These are phyloP conservation scores for Trifolium dubium DNA, from an alignment of 306 rosid species.

Conservation along the genomic window DNA sequence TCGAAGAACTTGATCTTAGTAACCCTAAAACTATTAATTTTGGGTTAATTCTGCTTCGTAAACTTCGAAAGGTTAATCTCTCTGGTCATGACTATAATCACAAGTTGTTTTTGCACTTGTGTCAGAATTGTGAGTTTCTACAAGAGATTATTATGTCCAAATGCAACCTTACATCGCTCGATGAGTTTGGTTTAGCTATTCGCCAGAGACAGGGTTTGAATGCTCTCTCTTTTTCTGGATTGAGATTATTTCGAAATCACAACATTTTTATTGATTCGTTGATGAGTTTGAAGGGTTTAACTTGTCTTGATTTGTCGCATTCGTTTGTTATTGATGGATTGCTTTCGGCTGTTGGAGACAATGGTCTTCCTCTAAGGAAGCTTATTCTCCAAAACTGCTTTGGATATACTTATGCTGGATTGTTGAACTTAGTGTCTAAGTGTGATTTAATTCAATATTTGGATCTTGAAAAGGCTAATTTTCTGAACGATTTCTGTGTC, in stretches of 20 bases:
- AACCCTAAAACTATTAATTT: background rate
- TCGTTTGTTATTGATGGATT: constrained; percentile 52
- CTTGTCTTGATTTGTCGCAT: constrained; percentile 46
- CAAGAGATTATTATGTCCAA: constrained; percentile 7
- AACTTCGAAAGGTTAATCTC: constrained; percentile 58
- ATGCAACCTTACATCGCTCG: constrained; percentile 44
- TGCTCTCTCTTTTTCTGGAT: constrained; percentile 36
- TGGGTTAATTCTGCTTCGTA: constrained; percentile 30
- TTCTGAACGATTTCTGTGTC: constrained; percentile 57
- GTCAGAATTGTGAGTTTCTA: constrained; percentile 42
- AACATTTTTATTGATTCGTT: constrained; percentile 34
- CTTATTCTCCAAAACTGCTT: constrained; percentile 47
- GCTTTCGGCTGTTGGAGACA: constrained; percentile 56
- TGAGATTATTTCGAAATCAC: background rate
- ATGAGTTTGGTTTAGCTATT: constrained; percentile 51
- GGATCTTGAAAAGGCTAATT: constrained; percentile 50
- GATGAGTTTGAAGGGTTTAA: constrained; percentile 43
- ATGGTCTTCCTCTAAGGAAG: constrained; percentile 60
- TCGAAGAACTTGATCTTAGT: constrained; percentile 57
- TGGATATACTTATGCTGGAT: constrained; percentile 51
- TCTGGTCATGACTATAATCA: constrained; percentile 57
- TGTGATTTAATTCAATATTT: constrained; percentile 56
- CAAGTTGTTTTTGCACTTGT: constrained; percentile 43
- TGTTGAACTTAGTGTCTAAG: constrained; percentile 48
- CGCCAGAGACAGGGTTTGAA: constrained; percentile 45